Conservation (phyloP, 2,329 filamentous ascomycete species). For the Alternaria sp. region DNA sequence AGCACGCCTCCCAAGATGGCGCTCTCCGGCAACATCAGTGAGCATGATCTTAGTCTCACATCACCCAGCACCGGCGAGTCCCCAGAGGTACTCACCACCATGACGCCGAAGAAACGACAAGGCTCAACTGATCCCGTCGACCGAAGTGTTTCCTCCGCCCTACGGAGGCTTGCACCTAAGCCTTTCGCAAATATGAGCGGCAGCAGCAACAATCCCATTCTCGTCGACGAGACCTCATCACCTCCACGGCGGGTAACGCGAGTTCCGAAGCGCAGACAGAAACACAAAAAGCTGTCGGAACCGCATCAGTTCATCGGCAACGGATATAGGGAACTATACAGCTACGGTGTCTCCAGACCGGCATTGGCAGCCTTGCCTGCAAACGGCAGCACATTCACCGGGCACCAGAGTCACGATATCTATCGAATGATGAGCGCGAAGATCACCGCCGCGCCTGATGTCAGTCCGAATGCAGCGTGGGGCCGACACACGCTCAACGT, state of each 20-base stretch:
- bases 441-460: background rate
- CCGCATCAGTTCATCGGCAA: slow-evolving; percentile 20
- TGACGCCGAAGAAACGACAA: background rate
- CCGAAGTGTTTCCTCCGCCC: background rate
- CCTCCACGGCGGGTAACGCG: background rate
- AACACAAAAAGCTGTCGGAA: background rate
- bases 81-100: background rate
- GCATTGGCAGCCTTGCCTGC: slow-evolving; percentile 8
- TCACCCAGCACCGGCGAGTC: slow-evolving; percentile 8
- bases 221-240: slow-evolving; percentile 21
- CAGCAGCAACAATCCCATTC: slow-evolving; percentile 32
- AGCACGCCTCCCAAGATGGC: background rate
- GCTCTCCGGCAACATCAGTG: slow-evolving; percentile 2
- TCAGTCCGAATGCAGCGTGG: background rate
- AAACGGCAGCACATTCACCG: slow-evolving; percentile 17
- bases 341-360: slow-evolving; percentile 5
- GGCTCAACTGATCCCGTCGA: background rate
- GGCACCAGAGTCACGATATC: slow-evolving; percentile 21
- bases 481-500: background rate
- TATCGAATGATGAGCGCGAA: slow-evolving; percentile 22
- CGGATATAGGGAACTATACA: slow-evolving; percentile 14
- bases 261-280: background rate
- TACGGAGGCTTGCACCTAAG: slow-evolving; percentile 1
- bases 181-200: slow-evolving; percentile 9
- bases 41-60: slow-evolving; percentile 15